Evolutionary conservation across 257 asterid genomes (phyloP), one percentile per base, ranked within the genome.

Genomic region (Eucommia ulmoides): DNA sequence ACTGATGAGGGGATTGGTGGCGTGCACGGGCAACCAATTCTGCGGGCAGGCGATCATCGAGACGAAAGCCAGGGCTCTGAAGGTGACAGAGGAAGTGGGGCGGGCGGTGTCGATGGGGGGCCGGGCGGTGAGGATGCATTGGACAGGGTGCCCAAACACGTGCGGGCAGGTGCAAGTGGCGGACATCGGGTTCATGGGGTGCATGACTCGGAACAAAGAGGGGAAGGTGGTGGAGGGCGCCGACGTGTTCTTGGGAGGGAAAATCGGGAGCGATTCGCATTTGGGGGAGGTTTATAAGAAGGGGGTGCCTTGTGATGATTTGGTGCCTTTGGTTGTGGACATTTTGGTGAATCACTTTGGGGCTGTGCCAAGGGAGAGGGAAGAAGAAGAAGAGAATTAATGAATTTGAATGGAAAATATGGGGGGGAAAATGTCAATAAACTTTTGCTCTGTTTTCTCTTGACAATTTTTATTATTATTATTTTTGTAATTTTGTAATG

Each of bases 171-270:
- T 89, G 22, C 97, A 89, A 55, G 96, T 89, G 45, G 96, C 96
- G 0, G 97, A 89, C 56, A 82, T 89, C 16, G 97, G 97, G 66
- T 89, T 89, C 76, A 89, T 89, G 97, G 96, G 97, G 49, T 89
- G 97, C 71, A 58, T 80, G 94, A 66, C 97, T 1, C 67, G 94
- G 58, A 65, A 75, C 38, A 66, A 62, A 53, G 60, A 56, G 0
- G 93, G 89, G 56, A 85, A 85, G 38, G 19, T 68, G 1, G 97
- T 89, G 1, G 97, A 89, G 54, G 97, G 96, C 20, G 97, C 74
- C 0, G 96, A 89, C 19, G 93, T 89, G 8, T 89, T 63, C 51
- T 51, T 89, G 29, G 97, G 97, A 6, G 97, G 97, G 53, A 70
- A 81, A 59, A 85, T 85, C 19, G 97, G 97, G 50, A 79, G 96